Percentiles rank a stretch among this genome's conserved stretches.
Evolutionary conservation across 2,329 filamentous ascomycete genomes (phyloP).

Genomic region (Microcera coccophila): DNA sequence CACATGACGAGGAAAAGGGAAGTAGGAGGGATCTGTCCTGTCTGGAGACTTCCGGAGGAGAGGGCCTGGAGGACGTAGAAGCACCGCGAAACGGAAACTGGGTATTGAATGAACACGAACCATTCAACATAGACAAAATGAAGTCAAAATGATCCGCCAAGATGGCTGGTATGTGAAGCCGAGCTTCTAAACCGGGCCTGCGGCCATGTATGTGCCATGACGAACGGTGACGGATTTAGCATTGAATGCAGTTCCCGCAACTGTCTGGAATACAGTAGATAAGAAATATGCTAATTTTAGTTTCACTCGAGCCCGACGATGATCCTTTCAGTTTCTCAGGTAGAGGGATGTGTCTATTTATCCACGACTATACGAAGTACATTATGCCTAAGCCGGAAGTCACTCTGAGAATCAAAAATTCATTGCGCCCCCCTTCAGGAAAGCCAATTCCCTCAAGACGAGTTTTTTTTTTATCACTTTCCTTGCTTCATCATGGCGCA

Average conservation of each 20-base stretch:
- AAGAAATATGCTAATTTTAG: too few species aligned
- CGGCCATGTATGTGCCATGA: background rate
- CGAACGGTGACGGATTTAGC: background rate
- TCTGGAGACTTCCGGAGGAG: too few species aligned
- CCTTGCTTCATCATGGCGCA: slow-evolving; percentile 22
- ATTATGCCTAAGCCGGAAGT: slow-evolving; percentile 17
- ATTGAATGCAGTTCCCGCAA: background rate
- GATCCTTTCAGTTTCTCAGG: slow-evolving; percentile 6
- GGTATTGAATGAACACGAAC: too few species aligned
- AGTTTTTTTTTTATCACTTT: slow-evolving; percentile 23
- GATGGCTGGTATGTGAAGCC: too few species aligned
- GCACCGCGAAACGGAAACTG: too few species aligned
- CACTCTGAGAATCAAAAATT: slow-evolving; percentile 13
- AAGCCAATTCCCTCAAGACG: slow-evolving; percentile 21
- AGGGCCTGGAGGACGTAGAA: too few species aligned
- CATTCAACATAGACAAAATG: too few species aligned
- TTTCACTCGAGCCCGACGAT: background rate
- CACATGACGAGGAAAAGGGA: too few species aligned
- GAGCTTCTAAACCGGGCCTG: too few species aligned
- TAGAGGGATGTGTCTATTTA: slow-evolving; percentile 24
- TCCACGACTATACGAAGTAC: slow-evolving; percentile 24
- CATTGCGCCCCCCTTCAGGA: slow-evolving; percentile 22
- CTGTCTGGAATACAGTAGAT: background rate
- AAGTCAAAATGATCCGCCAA: too few species aligned
- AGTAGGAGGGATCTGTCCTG: too few species aligned